Base-by-base conservation (phyloP, 306 rosid genomes). In the Adenanthera pavonina region DNA sequence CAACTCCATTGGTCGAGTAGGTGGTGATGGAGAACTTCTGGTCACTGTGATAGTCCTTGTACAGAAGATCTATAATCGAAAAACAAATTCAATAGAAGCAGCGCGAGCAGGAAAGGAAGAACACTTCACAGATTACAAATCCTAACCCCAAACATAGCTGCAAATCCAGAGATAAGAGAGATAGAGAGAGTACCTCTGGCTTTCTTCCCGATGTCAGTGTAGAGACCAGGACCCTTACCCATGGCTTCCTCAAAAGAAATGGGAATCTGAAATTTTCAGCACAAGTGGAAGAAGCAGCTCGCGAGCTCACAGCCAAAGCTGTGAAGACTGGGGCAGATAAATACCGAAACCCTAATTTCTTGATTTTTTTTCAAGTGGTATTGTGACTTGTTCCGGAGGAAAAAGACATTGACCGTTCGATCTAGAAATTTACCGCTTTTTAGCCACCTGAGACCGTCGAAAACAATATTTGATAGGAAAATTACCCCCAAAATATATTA, bases 221-320 rank as follows among this genome's bases (percentile, higher is more conserved):
- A 95, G 76, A 95, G 98, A 52, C 99, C 99, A 8, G 99, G 99
- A 85, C 99, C 99, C 85, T 89, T 94, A 38, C 73, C 94, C 99
- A 95, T 95, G 60, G 80, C 72, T 65, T 38, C 68, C 20, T 44
- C 46, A 38, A 48, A 44, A 69, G 82, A 89, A 84, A 83, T 64
- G 79, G 84, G 56, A 73, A 79, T 89, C 87, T 53, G 68, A 53
- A 40, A 41, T 30, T 44, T 49, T 35, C 71, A 33, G 74, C 46
- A 15, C 33, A 72, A 36, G 10, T 5, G 0, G 49, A 44, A 7
- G 80, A 14, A 75, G 57, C 17, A 41, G 60, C 80, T 57, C 78
- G 62, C 19, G 3, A 6, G 2, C 16, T 8, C 47, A 15, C 75
- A 62, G 62, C 76, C 46, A 35, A 40, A 80, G 60, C 2, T 59